Evolutionary conservation across 2,329 filamentous ascomycete species (phyloP), one percentile per base, ranked within the genome.

Genomic region (Trichoderma guizhouense): DNA sequence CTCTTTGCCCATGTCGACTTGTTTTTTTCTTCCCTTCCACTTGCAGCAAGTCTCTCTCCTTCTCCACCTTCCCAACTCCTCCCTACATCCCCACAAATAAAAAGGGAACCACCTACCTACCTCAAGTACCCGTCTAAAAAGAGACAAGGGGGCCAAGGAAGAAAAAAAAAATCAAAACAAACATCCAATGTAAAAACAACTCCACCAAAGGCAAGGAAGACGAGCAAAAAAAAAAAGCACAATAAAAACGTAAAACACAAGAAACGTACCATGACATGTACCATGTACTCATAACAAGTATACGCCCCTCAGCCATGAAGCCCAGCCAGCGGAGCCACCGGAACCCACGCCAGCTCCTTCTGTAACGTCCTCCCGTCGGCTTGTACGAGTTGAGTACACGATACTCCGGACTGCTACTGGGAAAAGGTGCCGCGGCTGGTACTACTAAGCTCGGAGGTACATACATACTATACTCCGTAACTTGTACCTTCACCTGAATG

Each of bases 241-340:
- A 28, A 57, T 15, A n/a, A 32, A 58, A 63, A 64, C 18, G 14
- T 26, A 63, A 30, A 36, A 36, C 34, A 30, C 18, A 12, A 21
- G 6, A n/a, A 53, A 34, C 28, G 63, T 51, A 15, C 28, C 63
- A n/a, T n/a, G n/a, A n/a, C n/a, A 36, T 66, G 6, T 61, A 61
- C 58, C 9, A n/a, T 28, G 12, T 47, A 39, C 36, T 39, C 36
- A 8, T 39, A 18, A 18, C 36, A 39, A 39, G 15, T 39, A 30
- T 34, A 66, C 63, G 64, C 32, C 64, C 47, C 30, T 55, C 64
- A 58, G 18, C 32, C 64, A 53, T 14, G 0, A 11, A 30, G 2
- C 24, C 61, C 47, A 63, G 61, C 36, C 61, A 30, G 21, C 64
- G 64, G 64, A 67, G 64, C 51, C 64, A 57, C 64, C 64, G 51